Conservation (phyloP, 306 rosid genomes). For the Lupinus albus region DNA sequence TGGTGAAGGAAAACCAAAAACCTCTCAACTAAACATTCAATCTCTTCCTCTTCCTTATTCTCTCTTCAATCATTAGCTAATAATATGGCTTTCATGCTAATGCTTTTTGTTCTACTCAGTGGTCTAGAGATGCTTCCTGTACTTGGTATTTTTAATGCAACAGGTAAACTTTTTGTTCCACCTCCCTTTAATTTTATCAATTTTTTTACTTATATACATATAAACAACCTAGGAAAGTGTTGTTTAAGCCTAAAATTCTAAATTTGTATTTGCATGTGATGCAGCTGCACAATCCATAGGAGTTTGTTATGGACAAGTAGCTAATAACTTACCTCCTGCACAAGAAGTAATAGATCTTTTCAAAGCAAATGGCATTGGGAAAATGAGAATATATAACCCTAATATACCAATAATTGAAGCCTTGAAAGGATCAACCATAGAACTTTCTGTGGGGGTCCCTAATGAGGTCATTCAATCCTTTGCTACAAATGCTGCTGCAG, state of each 20-base stretch:
- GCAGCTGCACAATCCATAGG: constrained; percentile 47
- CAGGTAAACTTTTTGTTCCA: neutral
- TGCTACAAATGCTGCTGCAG: constrained; percentile 21
- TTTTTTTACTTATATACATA: no score
- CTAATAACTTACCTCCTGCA: constrained; percentile 38
- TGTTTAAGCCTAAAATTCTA: no score
- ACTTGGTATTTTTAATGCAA: neutral
- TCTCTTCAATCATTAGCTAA: neutral
- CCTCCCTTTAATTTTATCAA: neutral
- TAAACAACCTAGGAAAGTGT: no score
- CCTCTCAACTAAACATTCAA: neutral
- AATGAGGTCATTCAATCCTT: constrained; percentile 36
- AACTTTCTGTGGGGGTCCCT: constrained; percentile 44
- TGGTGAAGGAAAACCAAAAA: neutral
- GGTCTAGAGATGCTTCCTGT: neutral
- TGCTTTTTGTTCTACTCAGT: neutral
- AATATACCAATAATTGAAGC: constrained; percentile 43
- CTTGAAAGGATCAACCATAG: constrained; percentile 55
- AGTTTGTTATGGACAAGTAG: constrained; percentile 48
- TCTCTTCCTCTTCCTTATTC: neutral
- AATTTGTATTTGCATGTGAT: neutral
- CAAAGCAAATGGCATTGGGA: constrained; percentile 42
- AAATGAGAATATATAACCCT: constrained; percentile 54
- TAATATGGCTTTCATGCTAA: neutral
- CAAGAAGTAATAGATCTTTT: constrained; percentile 46